Conservation (phyloP, 73 alveolate genomes). For the Durusdinium trenchii region DNA sequence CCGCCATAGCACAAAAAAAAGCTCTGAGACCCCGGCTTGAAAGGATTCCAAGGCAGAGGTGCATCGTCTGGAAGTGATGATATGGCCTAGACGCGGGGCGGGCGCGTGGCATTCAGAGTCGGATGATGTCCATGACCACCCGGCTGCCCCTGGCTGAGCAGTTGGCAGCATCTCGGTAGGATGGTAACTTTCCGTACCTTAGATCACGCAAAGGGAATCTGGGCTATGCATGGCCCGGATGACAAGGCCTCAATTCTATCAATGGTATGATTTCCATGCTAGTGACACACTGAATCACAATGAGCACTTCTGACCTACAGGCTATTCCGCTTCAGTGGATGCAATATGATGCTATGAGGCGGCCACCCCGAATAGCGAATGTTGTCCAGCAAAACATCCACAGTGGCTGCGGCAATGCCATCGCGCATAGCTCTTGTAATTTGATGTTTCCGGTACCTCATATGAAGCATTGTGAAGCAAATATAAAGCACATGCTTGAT, state of each 20-base stretch:
- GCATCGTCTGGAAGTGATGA: conserved; percentile 25
- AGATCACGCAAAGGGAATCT: no score
- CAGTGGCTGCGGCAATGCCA: conserved; percentile 61
- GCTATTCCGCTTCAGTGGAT: no score
- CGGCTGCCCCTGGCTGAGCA: neutral
- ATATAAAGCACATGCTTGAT: no score
- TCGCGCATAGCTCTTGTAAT: conserved; percentile 62
- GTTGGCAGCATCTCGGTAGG: conserved; percentile 2
- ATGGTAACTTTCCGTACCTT: conserved; percentile 39
- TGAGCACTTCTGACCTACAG: no score
- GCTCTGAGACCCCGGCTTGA: no score
- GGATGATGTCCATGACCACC: neutral
- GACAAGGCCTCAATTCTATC: no score
- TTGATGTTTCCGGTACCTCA: conserved; percentile 74
- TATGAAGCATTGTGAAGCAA: neutral
- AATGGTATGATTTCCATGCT: no score
- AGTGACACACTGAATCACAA: no score
- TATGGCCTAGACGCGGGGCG: neutral
- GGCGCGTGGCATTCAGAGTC: neutral
- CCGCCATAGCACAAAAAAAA: no score
- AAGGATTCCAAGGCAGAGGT: conserved; percentile 48
- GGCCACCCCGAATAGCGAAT: conserved; percentile 46
- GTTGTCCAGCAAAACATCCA: conserved; percentile 45
- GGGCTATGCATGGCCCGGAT: no score
- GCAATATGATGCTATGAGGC: no score